phyloP scores from a whole-genome alignment of 495 filamentous ascomycete genomes.

The Aeminium ludgeri region DNA sequence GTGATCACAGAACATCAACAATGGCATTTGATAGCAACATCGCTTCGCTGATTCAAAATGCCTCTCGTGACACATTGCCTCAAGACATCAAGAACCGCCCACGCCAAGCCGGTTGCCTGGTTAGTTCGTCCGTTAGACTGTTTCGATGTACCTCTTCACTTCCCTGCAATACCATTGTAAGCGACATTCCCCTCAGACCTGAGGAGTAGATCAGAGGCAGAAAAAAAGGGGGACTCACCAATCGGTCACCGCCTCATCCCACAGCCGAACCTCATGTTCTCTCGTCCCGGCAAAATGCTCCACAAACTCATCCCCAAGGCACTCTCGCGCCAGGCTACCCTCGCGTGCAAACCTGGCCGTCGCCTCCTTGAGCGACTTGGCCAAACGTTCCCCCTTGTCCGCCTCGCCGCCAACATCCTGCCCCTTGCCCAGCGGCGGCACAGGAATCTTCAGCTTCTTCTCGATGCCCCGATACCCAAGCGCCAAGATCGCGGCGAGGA shows the following conservation, averaged over 20 bases:
- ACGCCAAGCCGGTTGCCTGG: no score
- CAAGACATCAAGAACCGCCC: no score
- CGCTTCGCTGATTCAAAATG: no score
- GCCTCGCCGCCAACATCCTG: conserved; percentile 53
- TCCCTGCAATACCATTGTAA: conserved; percentile 29
- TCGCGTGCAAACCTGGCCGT: conserved; percentile 53
- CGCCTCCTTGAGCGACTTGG: conserved; percentile 69
- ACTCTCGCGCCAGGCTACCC: conserved; percentile 73
- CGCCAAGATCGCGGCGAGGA: conserved; percentile 71
- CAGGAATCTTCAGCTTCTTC: conserved; percentile 66
- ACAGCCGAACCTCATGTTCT: conserved; percentile 75
- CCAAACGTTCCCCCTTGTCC: conserved; percentile 55
- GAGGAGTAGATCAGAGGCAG: conserved; percentile 1
- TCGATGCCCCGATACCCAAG: conserved; percentile 80
- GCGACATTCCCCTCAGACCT: neutral
- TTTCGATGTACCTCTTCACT: conserved; percentile 57
- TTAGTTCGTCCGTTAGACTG: conserved; percentile 34
- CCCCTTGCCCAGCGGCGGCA: conserved; percentile 69
- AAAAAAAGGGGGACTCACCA: conserved; percentile 42
- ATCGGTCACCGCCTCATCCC: conserved; percentile 91
- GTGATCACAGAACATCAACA: no score
- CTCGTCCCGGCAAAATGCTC: conserved; percentile 88
- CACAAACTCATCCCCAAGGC: conserved; percentile 88
- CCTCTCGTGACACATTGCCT: no score
- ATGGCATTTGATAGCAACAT: no score